Evolutionary conservation across 139 green algal genomes (phyloP).

Genomic region (Mesostigma viride): DNA sequence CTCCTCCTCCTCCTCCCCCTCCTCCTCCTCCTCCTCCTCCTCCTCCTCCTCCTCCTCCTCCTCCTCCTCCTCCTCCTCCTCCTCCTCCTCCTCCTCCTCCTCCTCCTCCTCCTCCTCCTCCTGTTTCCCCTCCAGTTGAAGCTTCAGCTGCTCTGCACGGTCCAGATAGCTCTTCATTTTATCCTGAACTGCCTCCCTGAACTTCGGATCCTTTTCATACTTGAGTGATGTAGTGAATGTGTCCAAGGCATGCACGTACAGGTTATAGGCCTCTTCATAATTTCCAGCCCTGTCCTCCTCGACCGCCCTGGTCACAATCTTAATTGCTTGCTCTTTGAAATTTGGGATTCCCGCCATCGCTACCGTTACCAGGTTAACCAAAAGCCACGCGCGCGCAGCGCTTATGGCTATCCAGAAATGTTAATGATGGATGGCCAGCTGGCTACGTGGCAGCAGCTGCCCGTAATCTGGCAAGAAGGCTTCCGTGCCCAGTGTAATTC

Average conservation of each 20-base stretch:
- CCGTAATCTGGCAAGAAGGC: too few relatives aligned
- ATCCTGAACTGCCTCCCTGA: slow-evolving; percentile 35
- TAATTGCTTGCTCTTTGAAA: slow-evolving; percentile 64
- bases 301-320: slow-evolving; percentile 70
- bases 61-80: slow-evolving; percentile 63
- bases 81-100: slow-evolving; percentile 62
- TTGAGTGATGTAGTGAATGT: slow-evolving; percentile 68
- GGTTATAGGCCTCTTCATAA: slow-evolving; percentile 51
- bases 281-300: slow-evolving; percentile 57
- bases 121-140: slow-evolving; percentile 39
- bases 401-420: too few relatives aligned
- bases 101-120: slow-evolving; percentile 42
- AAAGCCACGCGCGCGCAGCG: too few relatives aligned
- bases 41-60: slow-evolving; percentile 22
- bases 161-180: slow-evolving; percentile 89
- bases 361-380: too few relatives aligned
- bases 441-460: too few relatives aligned
- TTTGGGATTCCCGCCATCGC: too few relatives aligned
- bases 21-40: slow-evolving; percentile 22
- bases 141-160: slow-evolving; percentile 84
- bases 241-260: slow-evolving; percentile 57
- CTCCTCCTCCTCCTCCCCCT: slow-evolving; percentile 27
- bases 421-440: too few relatives aligned
- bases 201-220: slow-evolving; percentile 77
- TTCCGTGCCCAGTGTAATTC: too few relatives aligned